Evolutionary conservation across 75 land plant genomes (phyloP), one percentile per base, ranked within the genome.

Genomic region (Cunninghamia lanceolata): DNA sequence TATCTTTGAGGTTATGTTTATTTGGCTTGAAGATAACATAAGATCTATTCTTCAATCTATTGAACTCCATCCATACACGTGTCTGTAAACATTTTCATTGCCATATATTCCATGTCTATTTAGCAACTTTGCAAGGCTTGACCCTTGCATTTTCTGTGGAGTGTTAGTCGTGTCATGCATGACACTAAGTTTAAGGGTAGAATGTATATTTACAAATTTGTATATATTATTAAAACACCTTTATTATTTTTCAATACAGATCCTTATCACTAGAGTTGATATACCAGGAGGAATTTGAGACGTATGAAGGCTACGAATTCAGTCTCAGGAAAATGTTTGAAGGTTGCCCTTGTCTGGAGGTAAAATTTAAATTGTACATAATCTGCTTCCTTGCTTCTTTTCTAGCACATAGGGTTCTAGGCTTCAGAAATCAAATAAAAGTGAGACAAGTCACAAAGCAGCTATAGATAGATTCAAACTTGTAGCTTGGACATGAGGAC

Each of bases 301-400:
- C 80, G 15, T 47, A 82, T 70, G 46, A 59, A 28, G 38, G 52
- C 30, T 89, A 84, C 86, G 85, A 82, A 19, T 85, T 66, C 8
- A 85, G 87, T 14, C 84, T 94, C 17, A 85, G 70, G 54, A 28
- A 76, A 63, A 82, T 94, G 86, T 85, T 92, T 46, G 82, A 80
- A 16, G 71, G 90, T 3, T 92, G 95, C 88, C 77, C 56, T 9
- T 38, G 40, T 28, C 86, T 94, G 85, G 91, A 93, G 89, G 93
- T 90, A 43, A 86, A 68, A 16, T 17, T 32, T 13, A 25, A 32
- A 17, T 17, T 82, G 19, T 5, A 16, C 9, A 50, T 15, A 21
- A 34, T 53, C 66, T 47, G 3, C 53, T 82, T 46, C 36, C 36
- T 46, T 54, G 35, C 4, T 80, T 9, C n/a, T 13, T 40, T 43